A percentile compares a stretch with the other conserved stretches of the same genome.
phyloP scores from a whole-genome alignment of 2,329 filamentous ascomycete species.

The Chaetomiaceae sp. region DNA sequence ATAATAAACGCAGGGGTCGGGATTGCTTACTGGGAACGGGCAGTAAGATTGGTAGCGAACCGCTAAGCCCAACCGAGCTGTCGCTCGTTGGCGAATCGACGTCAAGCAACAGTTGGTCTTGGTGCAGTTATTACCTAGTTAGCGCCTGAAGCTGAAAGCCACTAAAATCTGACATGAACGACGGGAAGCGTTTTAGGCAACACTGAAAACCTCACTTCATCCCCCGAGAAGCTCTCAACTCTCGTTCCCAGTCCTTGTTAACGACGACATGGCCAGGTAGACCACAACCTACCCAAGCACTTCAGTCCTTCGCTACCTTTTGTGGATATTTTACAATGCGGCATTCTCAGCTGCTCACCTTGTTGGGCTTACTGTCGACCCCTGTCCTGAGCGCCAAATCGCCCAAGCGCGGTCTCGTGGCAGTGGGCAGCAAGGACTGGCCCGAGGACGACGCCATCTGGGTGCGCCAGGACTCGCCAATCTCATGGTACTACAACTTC shows the following conservation, averaged over 20 bases:
- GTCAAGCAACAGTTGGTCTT: background rate
- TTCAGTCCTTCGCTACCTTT: background rate
- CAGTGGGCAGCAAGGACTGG: constrained; percentile 51
- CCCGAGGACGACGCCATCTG: constrained; percentile 63
- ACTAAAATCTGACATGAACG: constrained; percentile 2
- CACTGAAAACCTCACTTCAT: background rate
- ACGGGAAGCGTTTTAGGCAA: background rate
- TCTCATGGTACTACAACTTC: constrained; percentile 88
- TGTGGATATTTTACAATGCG: background rate
- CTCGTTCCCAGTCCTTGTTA: no score
- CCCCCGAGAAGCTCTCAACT: background rate
- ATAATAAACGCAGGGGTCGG: no score
- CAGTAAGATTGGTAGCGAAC: no score
- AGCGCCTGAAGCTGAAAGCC: background rate
- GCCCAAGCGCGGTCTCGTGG: constrained; percentile 68
- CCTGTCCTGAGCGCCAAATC: constrained; percentile 33
- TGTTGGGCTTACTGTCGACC: constrained; percentile 6
- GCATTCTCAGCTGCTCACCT: background rate
- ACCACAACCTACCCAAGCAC: constrained; percentile 12
- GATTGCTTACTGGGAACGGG: background rate
- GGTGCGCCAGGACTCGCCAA: constrained; percentile 49
- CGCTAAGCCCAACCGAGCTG: no score
- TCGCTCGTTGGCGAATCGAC: background rate
- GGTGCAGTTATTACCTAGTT: background rate
- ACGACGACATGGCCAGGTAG: constrained; percentile 16